Conservation (phyloP, 1,284 basidiomycete species). For the Boletus holoroseus region DNA sequence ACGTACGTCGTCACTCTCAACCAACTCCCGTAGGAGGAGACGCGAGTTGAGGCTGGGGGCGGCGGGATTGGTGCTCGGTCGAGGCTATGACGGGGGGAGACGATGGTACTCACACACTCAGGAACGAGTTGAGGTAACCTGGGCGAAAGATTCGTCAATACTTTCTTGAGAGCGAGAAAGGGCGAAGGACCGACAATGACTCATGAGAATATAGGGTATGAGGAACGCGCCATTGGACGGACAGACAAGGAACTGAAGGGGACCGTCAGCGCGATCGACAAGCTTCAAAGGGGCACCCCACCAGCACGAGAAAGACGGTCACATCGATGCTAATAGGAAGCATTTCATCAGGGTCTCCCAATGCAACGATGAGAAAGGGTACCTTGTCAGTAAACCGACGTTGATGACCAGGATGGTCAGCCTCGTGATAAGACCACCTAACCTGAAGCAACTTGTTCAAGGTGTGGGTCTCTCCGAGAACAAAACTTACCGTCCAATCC, state of each 20-base stretch:
- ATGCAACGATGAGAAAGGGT: neutral
- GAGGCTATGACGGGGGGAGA: neutral
- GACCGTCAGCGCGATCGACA: neutral
- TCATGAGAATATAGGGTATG: slow-evolving; percentile 33
- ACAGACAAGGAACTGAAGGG: slow-evolving; percentile 27
- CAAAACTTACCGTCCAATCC: slow-evolving; percentile 27
- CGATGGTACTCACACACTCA: slow-evolving; percentile 27
- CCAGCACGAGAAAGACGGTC: slow-evolving; percentile 29
- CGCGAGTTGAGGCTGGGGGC: slow-evolving; percentile 28
- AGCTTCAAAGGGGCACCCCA: slow-evolving; percentile 1
- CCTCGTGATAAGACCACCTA: slow-evolving; percentile 30
- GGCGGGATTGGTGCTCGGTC: neutral
- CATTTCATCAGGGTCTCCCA: neutral
- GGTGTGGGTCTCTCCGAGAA: neutral
- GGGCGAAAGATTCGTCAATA: neutral
- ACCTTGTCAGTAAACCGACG: slow-evolving; percentile 32
- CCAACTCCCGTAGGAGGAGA: slow-evolving; percentile 26
- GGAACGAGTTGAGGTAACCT: slow-evolving; percentile 34
- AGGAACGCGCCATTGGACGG: slow-evolving; percentile 33
- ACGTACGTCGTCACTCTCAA: slow-evolving; percentile 27
- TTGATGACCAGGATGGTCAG: slow-evolving; percentile 31
- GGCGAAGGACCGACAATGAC: slow-evolving; percentile 22
- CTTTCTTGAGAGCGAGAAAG: neutral
- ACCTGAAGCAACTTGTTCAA: slow-evolving; percentile 15
- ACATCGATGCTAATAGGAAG: slow-evolving; percentile 23